Evolutionary conservation across 805 yeast species (phyloP), one percentile per base, ranked within the genome.

Genomic region (Schizosaccharomyces octosporus): DNA sequence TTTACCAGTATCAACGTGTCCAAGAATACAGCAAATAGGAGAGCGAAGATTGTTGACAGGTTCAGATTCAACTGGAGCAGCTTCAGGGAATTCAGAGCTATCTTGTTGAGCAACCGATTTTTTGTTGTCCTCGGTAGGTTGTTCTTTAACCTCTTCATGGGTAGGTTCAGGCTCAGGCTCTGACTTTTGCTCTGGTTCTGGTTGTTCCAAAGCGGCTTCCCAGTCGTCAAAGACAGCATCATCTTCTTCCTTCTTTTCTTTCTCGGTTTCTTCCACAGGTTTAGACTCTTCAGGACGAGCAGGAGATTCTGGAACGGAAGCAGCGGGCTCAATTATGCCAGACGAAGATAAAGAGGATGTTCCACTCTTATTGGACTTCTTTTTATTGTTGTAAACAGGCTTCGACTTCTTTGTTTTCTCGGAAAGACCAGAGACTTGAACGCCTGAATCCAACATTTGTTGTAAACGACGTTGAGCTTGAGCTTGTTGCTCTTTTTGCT

Each of bases 1-100:
- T 75, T 93, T 93, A 83, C 99, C 99, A 63, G 98, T 93, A 79
- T 93, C 99, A 74, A 93, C 99, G 78, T 93, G 99, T 72, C 99
- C 99, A 73, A 93, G 79, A 69, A 93, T 93, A 84, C 96, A 88
- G 74, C 98, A 93, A 72, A 93, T 93, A 65, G 99, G 99, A 65
- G 99, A 93, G 75, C 99, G 95, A 70, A 93, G 75, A 69, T 93
- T 81, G 41, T 36, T 36, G 13, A 36, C 51, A 41, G 60, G 36
- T 17, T 31, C 42, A 31, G 60, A 41, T 21, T 66, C 70, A 13
- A 62, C 68, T 17, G 67, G 74, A 39, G 69, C 75, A 17, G 65
- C 66, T n/a, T 61, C 64, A 27, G 65, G 63, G 21, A 64, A 60
- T 7, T 36, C 60, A 3, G 36, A 39, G 29, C 32, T 36, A 43